Evolutionary conservation across 768 basidiomycete genomes (phyloP).

Genomic region (Roridomyces roridus): DNA sequence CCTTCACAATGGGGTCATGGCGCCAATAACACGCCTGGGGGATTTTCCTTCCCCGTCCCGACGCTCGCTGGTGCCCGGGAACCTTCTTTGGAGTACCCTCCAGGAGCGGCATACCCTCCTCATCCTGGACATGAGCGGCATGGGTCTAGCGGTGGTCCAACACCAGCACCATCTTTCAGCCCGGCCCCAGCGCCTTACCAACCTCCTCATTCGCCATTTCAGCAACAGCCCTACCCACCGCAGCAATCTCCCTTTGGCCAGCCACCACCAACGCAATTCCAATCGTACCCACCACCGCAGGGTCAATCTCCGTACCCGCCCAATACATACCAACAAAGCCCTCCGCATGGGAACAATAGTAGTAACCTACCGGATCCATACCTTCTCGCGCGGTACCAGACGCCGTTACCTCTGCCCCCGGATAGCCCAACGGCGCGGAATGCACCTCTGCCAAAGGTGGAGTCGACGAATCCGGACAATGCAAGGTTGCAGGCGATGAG

Average conservation of each 20-base stretch:
- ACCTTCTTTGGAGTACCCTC: slow-evolving; percentile 6
- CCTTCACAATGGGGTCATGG: slow-evolving; percentile 11
- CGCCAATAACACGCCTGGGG: slow-evolving; percentile 12
- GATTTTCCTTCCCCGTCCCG: slow-evolving; percentile 41
- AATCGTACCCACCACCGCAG: too few relatives aligned
- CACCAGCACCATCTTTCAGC: slow-evolving; percentile 1
- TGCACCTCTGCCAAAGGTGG: slow-evolving; percentile 3
- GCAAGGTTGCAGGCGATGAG: slow-evolving; percentile 38
- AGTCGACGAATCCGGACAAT: slow-evolving; percentile 33
- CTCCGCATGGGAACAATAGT: slow-evolving; percentile 25
- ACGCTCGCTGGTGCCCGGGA: slow-evolving; percentile 16
- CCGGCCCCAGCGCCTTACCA: slow-evolving; percentile 16
- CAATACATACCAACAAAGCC: slow-evolving; percentile 1
- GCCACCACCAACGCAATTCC: slow-evolving; percentile 12
- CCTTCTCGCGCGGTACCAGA: slow-evolving; percentile 53
- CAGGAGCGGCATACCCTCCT: too few relatives aligned
- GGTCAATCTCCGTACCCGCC: slow-evolving; percentile 4
- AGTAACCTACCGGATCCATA: slow-evolving; percentile 48
- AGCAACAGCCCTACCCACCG: slow-evolving; percentile 19
- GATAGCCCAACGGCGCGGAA: slow-evolving; percentile 22
- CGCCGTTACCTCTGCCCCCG: slow-evolving; percentile 62
- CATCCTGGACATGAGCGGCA: slow-evolving; percentile 6
- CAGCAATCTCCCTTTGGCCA: slow-evolving; percentile 26
- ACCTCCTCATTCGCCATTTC: slow-evolving; percentile 16
- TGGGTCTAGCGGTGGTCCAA: slow-evolving; percentile 11